Evolutionary conservation across 345 rosid genomes (phyloP).

Genomic region (Cardiospermum halicacabum): DNA sequence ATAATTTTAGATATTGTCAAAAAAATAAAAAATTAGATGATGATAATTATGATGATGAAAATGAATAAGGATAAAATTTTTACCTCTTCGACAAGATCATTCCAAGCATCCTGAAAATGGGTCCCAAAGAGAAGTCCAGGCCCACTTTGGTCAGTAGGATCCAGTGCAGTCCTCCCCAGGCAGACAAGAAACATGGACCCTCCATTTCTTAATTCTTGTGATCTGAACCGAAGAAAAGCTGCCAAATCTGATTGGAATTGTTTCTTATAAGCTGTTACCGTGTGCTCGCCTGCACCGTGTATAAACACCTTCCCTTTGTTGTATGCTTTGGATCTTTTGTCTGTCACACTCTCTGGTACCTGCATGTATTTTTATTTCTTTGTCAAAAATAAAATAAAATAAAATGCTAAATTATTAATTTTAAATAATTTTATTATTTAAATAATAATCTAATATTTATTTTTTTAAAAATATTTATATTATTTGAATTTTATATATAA

Average conservation of each 20-base stretch:
- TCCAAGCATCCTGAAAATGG: conserved; percentile 99
- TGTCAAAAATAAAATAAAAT: too few species aligned
- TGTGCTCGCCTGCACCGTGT: conserved; percentile 60
- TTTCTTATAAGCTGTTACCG: conserved; percentile 59
- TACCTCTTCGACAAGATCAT: conserved; percentile 97
- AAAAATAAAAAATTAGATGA: neutral
- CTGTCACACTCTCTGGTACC: conserved; percentile 81
- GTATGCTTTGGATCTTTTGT: conserved; percentile 63
- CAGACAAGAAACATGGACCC: conserved; percentile 96
- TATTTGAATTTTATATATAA: too few species aligned
- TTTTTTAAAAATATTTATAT: too few species aligned
- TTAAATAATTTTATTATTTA: too few species aligned
- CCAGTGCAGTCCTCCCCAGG: conserved; percentile 78
- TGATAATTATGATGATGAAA: neutral
- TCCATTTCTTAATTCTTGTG: conserved; percentile 71
- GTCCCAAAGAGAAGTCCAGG: conserved; percentile 93
- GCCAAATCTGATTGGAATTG: conserved; percentile 82
- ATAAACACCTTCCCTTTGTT: conserved; percentile 81
- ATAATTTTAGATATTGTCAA: neutral
- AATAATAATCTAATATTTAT: too few species aligned
- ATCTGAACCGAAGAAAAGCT: conserved; percentile 57
- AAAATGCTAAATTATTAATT: too few species aligned
- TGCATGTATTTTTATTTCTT: conserved; percentile 15
- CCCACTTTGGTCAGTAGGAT: conserved; percentile 94
- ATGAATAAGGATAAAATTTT: too few species aligned